Conservation (phyloP, 2,329 filamentous ascomycete species). For the Pochonia chlamydosporia region DNA sequence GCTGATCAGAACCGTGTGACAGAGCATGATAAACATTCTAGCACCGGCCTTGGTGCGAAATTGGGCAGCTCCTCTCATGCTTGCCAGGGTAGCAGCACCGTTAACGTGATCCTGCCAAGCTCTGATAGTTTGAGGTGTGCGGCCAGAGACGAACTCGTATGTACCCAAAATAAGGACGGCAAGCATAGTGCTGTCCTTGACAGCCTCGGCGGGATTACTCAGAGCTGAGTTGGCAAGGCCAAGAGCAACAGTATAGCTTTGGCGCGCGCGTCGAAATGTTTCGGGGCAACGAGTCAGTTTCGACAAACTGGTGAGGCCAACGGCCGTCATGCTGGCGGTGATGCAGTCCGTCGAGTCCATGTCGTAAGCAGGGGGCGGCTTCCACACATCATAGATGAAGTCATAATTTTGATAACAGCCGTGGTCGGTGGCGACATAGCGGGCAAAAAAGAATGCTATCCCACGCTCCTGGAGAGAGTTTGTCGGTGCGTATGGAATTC, state of each 20-base stretch:
- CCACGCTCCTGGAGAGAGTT: slow-evolving; percentile 35
- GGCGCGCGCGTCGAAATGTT: slow-evolving; percentile 40
- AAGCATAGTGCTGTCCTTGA: slow-evolving; percentile 47
- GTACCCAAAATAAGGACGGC: slow-evolving; percentile 47
- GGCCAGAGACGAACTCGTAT: slow-evolving; percentile 48
- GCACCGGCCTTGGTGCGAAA: slow-evolving; percentile 39
- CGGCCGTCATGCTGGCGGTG: slow-evolving; percentile 47
- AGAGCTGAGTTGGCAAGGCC: slow-evolving; percentile 45
- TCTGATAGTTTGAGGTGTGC: slow-evolving; percentile 37
- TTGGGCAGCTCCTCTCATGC: slow-evolving; percentile 41
- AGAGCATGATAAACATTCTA: slow-evolving; percentile 50
- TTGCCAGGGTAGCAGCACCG: slow-evolving; percentile 44
- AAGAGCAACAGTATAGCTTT: slow-evolving; percentile 46
- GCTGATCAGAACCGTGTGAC: slow-evolving; percentile 43
- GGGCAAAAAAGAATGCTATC: slow-evolving; percentile 45
- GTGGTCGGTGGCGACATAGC: slow-evolving; percentile 41
- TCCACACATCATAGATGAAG: slow-evolving; percentile 48
- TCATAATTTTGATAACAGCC: slow-evolving; percentile 45
- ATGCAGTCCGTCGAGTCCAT: slow-evolving; percentile 36
- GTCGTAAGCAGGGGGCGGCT: slow-evolving; percentile 29
- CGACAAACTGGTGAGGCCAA: slow-evolving; percentile 46
- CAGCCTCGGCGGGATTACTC: slow-evolving; percentile 33
- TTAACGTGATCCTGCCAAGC: slow-evolving; percentile 50
- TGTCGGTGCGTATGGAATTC: slow-evolving; percentile 11
- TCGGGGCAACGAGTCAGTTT: slow-evolving; percentile 36